A percentile compares a stretch with the other conserved stretches of the same genome.
Conservation (phyloP, 1,284 basidiomycete genomes). For the Cutaneotrichosporon cyanovorans region DNA sequence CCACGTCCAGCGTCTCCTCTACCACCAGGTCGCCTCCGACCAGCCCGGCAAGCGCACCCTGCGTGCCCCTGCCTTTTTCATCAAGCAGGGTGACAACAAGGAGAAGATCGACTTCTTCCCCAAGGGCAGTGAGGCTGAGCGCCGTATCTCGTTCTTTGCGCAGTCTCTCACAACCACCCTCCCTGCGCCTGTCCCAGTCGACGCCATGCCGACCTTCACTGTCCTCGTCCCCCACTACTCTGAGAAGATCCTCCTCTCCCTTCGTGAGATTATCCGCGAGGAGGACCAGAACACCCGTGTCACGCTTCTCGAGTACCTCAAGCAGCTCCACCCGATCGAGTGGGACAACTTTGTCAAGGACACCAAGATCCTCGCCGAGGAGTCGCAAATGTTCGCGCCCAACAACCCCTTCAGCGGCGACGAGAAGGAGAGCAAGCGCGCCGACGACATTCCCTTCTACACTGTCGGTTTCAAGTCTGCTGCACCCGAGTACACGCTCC, state of each 20-base stretch:
- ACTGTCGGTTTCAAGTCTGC: constrained; percentile 99
- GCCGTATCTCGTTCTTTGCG: constrained; percentile 92
- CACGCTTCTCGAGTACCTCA: constrained; percentile 90
- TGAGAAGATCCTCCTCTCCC: constrained; percentile 87
- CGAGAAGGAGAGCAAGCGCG: constrained; percentile 77
- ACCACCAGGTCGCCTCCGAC: constrained; percentile 82
- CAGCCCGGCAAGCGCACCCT: constrained; percentile 77
- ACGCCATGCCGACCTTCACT: constrained; percentile 96
- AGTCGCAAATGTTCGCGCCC: constrained; percentile 72
- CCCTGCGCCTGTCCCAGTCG: constrained; percentile 81
- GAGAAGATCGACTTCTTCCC: constrained; percentile 86
- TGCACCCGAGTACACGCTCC: constrained; percentile 94
- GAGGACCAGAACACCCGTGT: constrained; percentile 92
- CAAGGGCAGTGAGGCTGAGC: constrained; percentile 79
- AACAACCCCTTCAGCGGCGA: constrained; percentile 65
- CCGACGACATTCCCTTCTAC: constrained; percentile 95
- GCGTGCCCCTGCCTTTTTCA: constrained; percentile 89
- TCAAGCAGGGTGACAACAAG: constrained; percentile 75
- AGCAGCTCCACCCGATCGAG: constrained; percentile 94
- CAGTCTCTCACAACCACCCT: constrained; percentile 85
- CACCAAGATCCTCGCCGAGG: constrained; percentile 97
- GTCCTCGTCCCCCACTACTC: constrained; percentile 92
- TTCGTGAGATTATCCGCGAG: constrained; percentile 92
- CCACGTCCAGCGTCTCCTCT: constrained; percentile 86
- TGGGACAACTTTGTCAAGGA: constrained; percentile 99